Percentiles rank a stretch among this genome's conserved stretches.
Evolutionary conservation across 2,329 filamentous ascomycete species (phyloP).

Genomic region (Nothophoma quercina): DNA sequence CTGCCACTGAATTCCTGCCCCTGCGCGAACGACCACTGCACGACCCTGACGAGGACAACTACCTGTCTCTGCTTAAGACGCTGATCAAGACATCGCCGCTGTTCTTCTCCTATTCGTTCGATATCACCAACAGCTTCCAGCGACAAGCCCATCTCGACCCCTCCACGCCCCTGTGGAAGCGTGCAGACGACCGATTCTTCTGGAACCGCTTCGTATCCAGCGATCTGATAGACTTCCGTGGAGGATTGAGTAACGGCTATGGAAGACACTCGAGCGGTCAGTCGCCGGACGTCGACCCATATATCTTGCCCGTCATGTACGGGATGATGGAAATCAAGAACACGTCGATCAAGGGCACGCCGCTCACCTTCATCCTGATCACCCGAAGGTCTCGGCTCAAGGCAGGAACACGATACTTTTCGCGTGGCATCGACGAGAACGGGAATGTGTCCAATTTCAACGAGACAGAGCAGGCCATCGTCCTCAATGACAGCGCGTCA

Average conservation of each 20-base stretch:
- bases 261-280: constrained; percentile 69
- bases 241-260: constrained; percentile 58
- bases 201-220: constrained; percentile 96
- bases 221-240: constrained; percentile 89
- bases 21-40: constrained; percentile 90
- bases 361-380: constrained; percentile 85
- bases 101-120: constrained; percentile 98
- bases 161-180: constrained; percentile 81
- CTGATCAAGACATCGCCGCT: constrained; percentile 85
- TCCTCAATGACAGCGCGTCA: constrained; percentile 80
- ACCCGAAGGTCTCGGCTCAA: constrained; percentile 88
- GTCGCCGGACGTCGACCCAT: constrained; percentile 84
- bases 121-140: constrained; percentile 97
- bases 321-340: constrained; percentile 93
- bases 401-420: constrained; percentile 93
- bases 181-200: constrained; percentile 96
- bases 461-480: constrained; percentile 92
- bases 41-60: constrained; percentile 93
- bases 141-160: constrained; percentile 81
- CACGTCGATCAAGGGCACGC: constrained; percentile 83
- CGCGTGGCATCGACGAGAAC: constrained; percentile 89
- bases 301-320: constrained; percentile 93
- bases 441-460: constrained; percentile 99
- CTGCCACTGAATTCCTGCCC: constrained; percentile 90
- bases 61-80: constrained; percentile 80